These are phyloP conservation scores for Fusarium heterosporum DNA, from an alignment of 2,329 filamentous ascomycete genomes.

Conservation along the genomic window DNA sequence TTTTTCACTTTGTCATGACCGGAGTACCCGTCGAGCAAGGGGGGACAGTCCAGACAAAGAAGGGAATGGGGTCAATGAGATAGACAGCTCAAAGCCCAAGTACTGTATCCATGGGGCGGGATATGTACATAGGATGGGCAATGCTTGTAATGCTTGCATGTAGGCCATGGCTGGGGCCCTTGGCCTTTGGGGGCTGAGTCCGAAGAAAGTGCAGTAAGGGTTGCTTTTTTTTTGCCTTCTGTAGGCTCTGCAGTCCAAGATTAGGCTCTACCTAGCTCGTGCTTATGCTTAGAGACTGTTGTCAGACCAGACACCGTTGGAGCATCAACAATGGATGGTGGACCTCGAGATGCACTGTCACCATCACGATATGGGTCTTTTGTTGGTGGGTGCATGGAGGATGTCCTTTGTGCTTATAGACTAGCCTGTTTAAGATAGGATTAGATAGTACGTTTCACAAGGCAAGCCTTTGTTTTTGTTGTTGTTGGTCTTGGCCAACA, in stretches of 20 bases:
- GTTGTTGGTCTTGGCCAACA: not conserved
- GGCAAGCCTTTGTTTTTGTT: conserved; percentile 12
- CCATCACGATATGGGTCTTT: conserved; percentile 14
- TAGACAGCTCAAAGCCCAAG: conserved; percentile 26
- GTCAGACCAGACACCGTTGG: conserved; percentile 4
- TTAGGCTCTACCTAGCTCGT: not conserved
- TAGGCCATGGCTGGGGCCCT: conserved; percentile 3
- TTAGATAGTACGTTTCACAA: not conserved
- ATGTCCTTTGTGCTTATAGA: conserved; percentile 7
- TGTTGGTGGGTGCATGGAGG: conserved; percentile 13
- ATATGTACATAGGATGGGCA: conserved; percentile 8
- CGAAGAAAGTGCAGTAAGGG: not conserved
- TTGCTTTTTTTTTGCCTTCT: conserved; percentile 17
- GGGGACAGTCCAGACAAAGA: conserved; percentile 33
- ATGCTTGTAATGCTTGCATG: not conserved
- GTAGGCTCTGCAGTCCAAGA: not conserved
- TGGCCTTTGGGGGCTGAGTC: conserved; percentile 37
- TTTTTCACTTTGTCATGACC: conserved; percentile 19
- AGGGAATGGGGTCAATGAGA: conserved; percentile 18
- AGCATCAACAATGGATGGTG: not conserved
- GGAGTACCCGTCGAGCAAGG: conserved; percentile 14
- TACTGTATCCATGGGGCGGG: not conserved
- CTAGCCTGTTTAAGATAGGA: not conserved
- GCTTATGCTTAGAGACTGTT: not conserved
- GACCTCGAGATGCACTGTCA: conserved; percentile 14